Percentiles rank a stretch among this genome's conserved stretches.
Evolutionary conservation across 2,329 filamentous ascomycete species (phyloP).

Genomic region (Xylariaceae sp.): DNA sequence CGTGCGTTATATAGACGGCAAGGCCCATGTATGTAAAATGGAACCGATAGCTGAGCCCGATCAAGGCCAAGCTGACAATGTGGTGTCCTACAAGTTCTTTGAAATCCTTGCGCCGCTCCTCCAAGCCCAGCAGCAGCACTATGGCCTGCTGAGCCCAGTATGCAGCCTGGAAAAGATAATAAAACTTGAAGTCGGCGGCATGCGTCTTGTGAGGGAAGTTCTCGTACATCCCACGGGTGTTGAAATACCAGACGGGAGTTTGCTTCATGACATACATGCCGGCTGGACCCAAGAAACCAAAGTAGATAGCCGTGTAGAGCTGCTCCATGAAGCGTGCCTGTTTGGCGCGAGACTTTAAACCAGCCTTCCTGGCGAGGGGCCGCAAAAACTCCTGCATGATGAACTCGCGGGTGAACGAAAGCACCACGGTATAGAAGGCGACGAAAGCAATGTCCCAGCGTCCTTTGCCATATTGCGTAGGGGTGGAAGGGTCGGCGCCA

Average conservation of each 20-base stretch:
- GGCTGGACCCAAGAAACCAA: slow-evolving; percentile 71
- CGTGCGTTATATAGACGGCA: slow-evolving; percentile 89
- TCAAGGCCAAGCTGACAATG: slow-evolving; percentile 79
- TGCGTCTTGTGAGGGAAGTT: slow-evolving; percentile 78
- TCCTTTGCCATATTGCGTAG: slow-evolving; percentile 81
- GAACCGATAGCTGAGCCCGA: slow-evolving; percentile 84
- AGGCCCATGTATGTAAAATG: slow-evolving; percentile 95
- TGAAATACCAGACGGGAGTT: slow-evolving; percentile 95
- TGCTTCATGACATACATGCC: slow-evolving; percentile 86
- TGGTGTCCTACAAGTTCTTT: slow-evolving; percentile 90
- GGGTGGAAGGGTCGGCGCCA: slow-evolving; percentile 36
- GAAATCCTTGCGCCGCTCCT: slow-evolving; percentile 93
- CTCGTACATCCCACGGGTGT: slow-evolving; percentile 85
- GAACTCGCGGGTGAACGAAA: slow-evolving; percentile 92
- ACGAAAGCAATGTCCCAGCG: slow-evolving; percentile 80
- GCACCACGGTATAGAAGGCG: slow-evolving; percentile 78
- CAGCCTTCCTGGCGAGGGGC: slow-evolving; percentile 64
- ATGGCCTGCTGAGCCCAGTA: slow-evolving; percentile 96
- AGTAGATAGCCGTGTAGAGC: slow-evolving; percentile 90
- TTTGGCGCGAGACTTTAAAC: slow-evolving; percentile 68
- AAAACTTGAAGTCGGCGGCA: slow-evolving; percentile 80
- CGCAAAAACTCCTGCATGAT: slow-evolving; percentile 86
- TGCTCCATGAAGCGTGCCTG: slow-evolving; percentile 94
- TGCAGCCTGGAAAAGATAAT: slow-evolving; percentile 88
- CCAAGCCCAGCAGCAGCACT: slow-evolving; percentile 76